Evolutionary conservation across 768 basidiomycete species (phyloP).

Genomic region (Gautieria morchelliformis): DNA sequence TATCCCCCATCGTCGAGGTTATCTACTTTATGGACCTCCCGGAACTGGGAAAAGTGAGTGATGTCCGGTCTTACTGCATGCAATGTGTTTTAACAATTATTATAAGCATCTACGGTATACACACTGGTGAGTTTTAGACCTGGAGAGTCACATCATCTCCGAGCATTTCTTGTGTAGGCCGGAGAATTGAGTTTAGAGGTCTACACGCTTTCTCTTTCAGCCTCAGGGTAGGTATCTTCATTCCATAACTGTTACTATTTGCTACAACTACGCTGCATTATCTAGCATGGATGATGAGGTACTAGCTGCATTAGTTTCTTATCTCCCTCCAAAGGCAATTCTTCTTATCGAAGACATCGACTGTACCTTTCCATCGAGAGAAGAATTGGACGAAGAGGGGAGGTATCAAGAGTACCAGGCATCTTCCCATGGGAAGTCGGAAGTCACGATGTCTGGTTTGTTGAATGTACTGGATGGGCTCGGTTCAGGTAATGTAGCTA

Average conservation of each 20-base stretch:
- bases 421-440: constrained; percentile 7
- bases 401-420: constrained; percentile 1
- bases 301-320: constrained; percentile 35
- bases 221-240: constrained; percentile 30
- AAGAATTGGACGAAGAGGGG: constrained; percentile 25
- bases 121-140: constrained; percentile 28
- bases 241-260: neutral
- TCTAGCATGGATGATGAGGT: constrained; percentile 40
- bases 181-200: constrained; percentile 19
- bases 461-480: constrained; percentile 54
- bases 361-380: constrained; percentile 44
- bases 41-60: constrained; percentile 48
- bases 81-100: neutral
- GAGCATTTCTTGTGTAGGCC: constrained; percentile 1
- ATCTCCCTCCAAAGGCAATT: constrained; percentile 43
- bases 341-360: constrained; percentile 55
- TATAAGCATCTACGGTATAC: constrained; percentile 32
- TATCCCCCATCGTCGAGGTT: constrained; percentile 49
- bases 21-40: constrained; percentile 49
- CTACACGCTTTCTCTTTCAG: constrained; percentile 38
- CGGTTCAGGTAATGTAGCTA: constrained; percentile 37
- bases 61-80: neutral
- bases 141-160: neutral
- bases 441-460: constrained; percentile 44
- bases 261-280: neutral